Percentiles rank a stretch among this genome's conserved stretches.
Conservation (phyloP, 2,329 filamentous ascomycete genomes). For the Pseudocercospora vitis region DNA sequence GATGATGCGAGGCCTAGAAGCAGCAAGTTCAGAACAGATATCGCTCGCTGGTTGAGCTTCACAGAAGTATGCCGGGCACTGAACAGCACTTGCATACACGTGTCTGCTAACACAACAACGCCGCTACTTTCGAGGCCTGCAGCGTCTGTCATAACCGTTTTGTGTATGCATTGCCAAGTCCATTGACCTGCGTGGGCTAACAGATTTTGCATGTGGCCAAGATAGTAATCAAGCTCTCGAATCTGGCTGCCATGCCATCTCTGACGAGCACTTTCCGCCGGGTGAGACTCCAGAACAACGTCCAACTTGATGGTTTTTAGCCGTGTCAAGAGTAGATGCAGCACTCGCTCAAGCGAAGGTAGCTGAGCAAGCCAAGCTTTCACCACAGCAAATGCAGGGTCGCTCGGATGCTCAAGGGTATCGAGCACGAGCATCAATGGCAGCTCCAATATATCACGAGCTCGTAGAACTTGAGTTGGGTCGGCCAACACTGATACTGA, state of each 20-base stretch:
- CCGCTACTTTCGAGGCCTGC: slow-evolving; percentile 19
- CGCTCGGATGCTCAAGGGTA: slow-evolving; percentile 68
- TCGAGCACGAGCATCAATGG: slow-evolving; percentile 83
- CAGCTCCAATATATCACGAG: slow-evolving; percentile 66
- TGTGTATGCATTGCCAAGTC: slow-evolving; percentile 31
- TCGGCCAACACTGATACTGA: slow-evolving; percentile 30
- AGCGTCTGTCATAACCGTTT: background rate
- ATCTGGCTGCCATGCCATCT: slow-evolving; percentile 19
- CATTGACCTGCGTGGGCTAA: slow-evolving; percentile 57
- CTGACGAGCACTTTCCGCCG: background rate
- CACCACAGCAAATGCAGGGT: slow-evolving; percentile 72
- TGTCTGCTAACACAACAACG: slow-evolving; percentile 26
- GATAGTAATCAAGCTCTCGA: slow-evolving; percentile 66
- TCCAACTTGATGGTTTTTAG: background rate
- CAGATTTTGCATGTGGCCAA: slow-evolving; percentile 68
- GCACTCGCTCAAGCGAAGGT: slow-evolving; percentile 53
- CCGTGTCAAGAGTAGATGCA: slow-evolving; percentile 37
- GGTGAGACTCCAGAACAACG: background rate
- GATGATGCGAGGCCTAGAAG: slow-evolving; percentile 21
- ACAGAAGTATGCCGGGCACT: slow-evolving; percentile 17
- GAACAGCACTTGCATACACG: slow-evolving; percentile 27
- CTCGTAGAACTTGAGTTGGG: slow-evolving; percentile 20
- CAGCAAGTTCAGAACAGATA: slow-evolving; percentile 29
- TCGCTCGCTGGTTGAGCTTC: slow-evolving; percentile 19
- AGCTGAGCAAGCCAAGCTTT: slow-evolving; percentile 75